Percentiles rank a stretch among this genome's conserved stretches.
Conservation (phyloP, 306 rosid genomes). For the Dalbergia oliveri region DNA sequence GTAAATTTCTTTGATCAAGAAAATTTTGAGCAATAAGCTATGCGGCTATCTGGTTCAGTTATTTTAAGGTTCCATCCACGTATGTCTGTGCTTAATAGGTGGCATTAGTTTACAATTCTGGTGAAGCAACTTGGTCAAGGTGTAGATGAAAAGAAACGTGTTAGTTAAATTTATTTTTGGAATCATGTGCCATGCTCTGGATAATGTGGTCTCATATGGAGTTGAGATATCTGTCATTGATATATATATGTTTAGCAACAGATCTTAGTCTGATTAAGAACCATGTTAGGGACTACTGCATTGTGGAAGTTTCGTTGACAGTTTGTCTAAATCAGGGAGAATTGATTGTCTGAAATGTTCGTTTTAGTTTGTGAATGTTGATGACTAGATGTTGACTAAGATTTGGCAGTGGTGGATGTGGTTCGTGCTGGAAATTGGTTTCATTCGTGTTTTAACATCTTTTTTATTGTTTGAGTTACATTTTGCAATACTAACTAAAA, state of each 20-base stretch:
- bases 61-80: not conserved
- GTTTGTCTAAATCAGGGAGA: not conserved
- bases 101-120: constrained; percentile 24
- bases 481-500: not conserved
- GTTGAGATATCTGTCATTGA: constrained; percentile 20
- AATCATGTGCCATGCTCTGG: constrained; percentile 17
- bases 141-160: not conserved
- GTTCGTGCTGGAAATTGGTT: too few relatives aligned
- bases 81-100: constrained; percentile 1
- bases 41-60: not conserved
- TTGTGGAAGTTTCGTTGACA: not conserved
- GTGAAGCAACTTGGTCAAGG: not conserved
- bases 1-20: constrained; percentile 49
- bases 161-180: not conserved
- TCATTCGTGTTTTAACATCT: constrained; percentile 3
- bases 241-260: not conserved
- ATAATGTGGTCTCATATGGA: not conserved
- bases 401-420: constrained; percentile 3
- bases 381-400: not conserved
- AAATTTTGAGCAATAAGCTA: constrained; percentile 25
- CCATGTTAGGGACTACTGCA: constrained; percentile 1
- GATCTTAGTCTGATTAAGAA: constrained; percentile 12
- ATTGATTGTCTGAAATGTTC: not conserved
- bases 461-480: constrained; percentile 7
- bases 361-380: not conserved